These are phyloP conservation scores for Malassezia dermatis DNA, from an alignment of 1,284 basidiomycete genomes.

Conservation along the genomic window DNA sequence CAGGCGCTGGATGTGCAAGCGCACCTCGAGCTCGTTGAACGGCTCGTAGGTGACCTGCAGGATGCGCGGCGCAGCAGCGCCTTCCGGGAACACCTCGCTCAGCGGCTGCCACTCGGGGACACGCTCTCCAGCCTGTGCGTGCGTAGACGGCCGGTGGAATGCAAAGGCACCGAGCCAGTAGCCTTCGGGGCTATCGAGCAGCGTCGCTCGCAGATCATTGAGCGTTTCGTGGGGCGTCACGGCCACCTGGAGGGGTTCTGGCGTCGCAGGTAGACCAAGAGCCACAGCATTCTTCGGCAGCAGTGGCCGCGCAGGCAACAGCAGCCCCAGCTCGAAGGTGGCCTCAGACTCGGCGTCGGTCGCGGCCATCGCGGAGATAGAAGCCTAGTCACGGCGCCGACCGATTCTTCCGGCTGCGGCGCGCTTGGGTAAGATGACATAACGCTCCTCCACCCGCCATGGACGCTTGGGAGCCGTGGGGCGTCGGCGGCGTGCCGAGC, in stretches of 20 bases:
- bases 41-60: slow-evolving; percentile 48
- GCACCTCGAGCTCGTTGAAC: slow-evolving; percentile 52
- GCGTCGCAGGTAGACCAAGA: slow-evolving; percentile 39
- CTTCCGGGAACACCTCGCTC: slow-evolving; percentile 34
- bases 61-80: slow-evolving; percentile 29
- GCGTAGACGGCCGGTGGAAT: slow-evolving; percentile 27
- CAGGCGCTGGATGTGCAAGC: slow-evolving; percentile 51
- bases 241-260: slow-evolving; percentile 38
- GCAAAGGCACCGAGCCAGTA: slow-evolving; percentile 48
- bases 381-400: background rate
- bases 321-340: slow-evolving; percentile 42
- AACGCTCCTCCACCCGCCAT: slow-evolving; percentile 1
- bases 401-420: slow-evolving; percentile 4
- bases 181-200: slow-evolving; percentile 44
- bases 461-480: slow-evolving; percentile 11
- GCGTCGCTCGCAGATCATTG: slow-evolving; percentile 42
- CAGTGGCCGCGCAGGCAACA: slow-evolving; percentile 39
- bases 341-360: slow-evolving; percentile 3
- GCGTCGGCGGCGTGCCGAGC: background rate
- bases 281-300: slow-evolving; percentile 29
- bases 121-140: slow-evolving; percentile 18
- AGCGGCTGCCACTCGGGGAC: slow-evolving; percentile 43
- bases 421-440: background rate
- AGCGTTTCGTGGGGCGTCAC: slow-evolving; percentile 44
- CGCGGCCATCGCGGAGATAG: slow-evolving; percentile 1